These are phyloP conservation scores for Pyrrhoderma lamaoense DNA, from an alignment of 1,284 basidiomycete genomes.

Conservation along the genomic window DNA sequence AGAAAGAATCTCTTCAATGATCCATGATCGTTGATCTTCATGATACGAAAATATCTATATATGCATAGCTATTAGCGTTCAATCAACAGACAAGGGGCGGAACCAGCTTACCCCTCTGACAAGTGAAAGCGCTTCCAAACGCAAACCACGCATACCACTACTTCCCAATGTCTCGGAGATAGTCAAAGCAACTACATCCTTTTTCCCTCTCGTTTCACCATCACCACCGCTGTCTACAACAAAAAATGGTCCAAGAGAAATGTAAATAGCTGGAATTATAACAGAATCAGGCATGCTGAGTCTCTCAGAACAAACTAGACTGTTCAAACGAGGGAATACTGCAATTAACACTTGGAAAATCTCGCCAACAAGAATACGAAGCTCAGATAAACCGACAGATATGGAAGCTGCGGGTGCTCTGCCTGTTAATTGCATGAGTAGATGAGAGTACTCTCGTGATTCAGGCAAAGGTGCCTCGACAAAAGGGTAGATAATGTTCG, in stretches of 20 bases:
- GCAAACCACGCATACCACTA: conserved; percentile 73
- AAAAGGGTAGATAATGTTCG: conserved; percentile 79
- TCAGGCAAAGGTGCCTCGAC: conserved; percentile 62
- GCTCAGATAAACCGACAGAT: conserved; percentile 28
- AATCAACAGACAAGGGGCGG: not conserved
- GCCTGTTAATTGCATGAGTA: conserved; percentile 49
- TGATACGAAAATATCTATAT: conserved; percentile 82
- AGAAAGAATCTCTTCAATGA: conserved; percentile 90
- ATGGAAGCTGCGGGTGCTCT: conserved; percentile 27
- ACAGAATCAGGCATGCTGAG: conserved; percentile 79
- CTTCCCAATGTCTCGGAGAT: conserved; percentile 57
- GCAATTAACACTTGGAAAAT: conserved; percentile 62
- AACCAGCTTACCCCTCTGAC: conserved; percentile 68
- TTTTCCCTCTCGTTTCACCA: conserved; percentile 44
- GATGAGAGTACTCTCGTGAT: conserved; percentile 35
- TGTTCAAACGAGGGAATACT: conserved; percentile 61
- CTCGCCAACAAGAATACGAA: conserved; percentile 53
- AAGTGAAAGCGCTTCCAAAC: conserved; percentile 75
- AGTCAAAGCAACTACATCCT: conserved; percentile 34
- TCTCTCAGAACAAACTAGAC: conserved; percentile 56
- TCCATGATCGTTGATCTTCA: conserved; percentile 87
- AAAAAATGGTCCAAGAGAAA: conserved; percentile 90
- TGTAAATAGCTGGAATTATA: conserved; percentile 86
- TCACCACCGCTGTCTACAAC: conserved; percentile 57
- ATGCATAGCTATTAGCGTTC: conserved; percentile 11